Base-by-base conservation (phyloP, 331 rosid species). In the Acacia pycnantha region DNA sequence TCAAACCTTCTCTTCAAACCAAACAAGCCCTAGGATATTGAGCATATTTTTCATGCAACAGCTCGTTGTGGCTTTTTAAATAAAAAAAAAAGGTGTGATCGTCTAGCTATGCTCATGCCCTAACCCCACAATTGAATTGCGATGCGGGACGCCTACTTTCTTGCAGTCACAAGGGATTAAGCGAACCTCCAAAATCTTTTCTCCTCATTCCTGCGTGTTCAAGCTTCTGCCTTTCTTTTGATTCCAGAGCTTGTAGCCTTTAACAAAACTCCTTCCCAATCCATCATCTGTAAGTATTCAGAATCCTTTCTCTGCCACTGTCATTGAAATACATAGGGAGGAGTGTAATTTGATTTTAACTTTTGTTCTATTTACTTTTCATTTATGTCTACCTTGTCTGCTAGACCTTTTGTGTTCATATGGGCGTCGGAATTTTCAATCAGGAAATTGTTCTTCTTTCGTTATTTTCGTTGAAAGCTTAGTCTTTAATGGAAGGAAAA, bases 271-370 rank as follows among this genome's bases (percentile, higher is more conserved):
- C 13, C 66, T 70, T 27, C 56, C 15, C 46, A 5, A 35, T 33
- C 84, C 33, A 64, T 66, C 65, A 41, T 8, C 2, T 58, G 85
- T 86, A 80, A 86, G 89, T 83, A 62, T 72, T 79, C 80, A 13
- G 31, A 26, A 58, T 6, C 44, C 77, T 66, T 67, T 74, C 35
- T 31, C 37, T 26, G 14, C 8, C 65, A 33, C 33, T 26, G 51
- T 84, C 83, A 18, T 81, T 59, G 67, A 73, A 43, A 70, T 29
- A 43, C 44, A 15, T 35, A 7, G 27, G 33, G 24, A 24, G n/a
- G 56, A 21, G 22, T 48, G 78, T 5, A 21, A n/a, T 56, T n/a
- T 56, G 62, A 56, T 56, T 53, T 1, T 53, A 19, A 53, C 24
- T 53, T 48, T 14, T 48, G 19, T 16, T 7, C 24, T 19, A 8